A percentile compares a stretch with the other conserved stretches of the same genome.
phyloP scores from a whole-genome alignment of 148 eudicot species.

The Diospyros lotus region DNA sequence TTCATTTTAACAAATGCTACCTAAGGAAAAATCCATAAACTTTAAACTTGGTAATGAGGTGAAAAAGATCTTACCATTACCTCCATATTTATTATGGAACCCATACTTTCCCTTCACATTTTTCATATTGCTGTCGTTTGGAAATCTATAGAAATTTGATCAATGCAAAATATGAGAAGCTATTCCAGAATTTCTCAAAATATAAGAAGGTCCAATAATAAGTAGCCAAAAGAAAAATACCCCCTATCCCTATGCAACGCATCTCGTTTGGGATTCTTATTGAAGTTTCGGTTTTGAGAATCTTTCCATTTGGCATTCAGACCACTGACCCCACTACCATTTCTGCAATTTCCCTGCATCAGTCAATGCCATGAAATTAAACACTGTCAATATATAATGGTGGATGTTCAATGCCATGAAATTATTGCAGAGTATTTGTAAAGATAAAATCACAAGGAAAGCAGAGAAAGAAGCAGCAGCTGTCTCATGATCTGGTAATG shows the following conservation, averaged over 20 bases:
- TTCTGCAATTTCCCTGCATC: conserved; percentile 44
- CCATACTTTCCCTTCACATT: conserved; percentile 35
- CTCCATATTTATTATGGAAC: conserved; percentile 30
- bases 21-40: background rate
- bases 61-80: conserved; percentile 34
- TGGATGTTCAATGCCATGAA: background rate
- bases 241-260: conserved; percentile 37
- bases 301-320: conserved; percentile 24
- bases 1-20: no score
- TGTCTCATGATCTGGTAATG: no score
- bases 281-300: conserved; percentile 38
- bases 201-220: background rate
- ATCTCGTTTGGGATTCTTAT: conserved; percentile 29
- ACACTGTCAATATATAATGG: background rate
- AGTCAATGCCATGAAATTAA: conserved; percentile 8
- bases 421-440: background rate
- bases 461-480: background rate
- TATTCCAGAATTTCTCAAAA: background rate
- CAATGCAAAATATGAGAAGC: background rate
- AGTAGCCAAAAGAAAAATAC: conserved; percentile 26
- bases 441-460: background rate
- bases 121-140: conserved; percentile 26
- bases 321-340: conserved; percentile 26
- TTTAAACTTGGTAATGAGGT: background rate
- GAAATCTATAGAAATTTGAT: conserved; percentile 33